Evolutionary conservation across 2,329 filamentous ascomycete species (phyloP), one percentile per base, ranked within the genome.

Genomic region (Xylariales sp.): DNA sequence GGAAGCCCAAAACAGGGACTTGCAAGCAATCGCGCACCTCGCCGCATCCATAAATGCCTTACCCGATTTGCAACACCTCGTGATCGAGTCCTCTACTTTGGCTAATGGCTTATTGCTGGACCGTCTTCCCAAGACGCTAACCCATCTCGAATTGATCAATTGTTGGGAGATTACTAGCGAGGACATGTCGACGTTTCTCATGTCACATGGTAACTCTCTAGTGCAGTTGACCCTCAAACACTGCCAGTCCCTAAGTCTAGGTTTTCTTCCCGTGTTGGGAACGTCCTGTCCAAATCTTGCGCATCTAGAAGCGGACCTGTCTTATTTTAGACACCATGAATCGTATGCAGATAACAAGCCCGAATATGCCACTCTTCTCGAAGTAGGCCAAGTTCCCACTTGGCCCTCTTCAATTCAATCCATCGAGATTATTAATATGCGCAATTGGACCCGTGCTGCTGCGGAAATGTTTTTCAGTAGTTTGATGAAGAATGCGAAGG

Each of bases 381-480:
- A 79, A 1, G 81, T 84, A 10, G 82, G 84, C 18, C 87, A 97
- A 69, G 79, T 90, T 5, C 94, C 95, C 0, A 87, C 85, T 0
- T 98, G 95, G 95, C 94, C 95, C 1, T 76, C 83, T 5, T 89
- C 85, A 5, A 83, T 98, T 1, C 88, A 89, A 60, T 83, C 85
- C 2, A 84, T 98, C 53, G 91, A 95, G 75, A 84, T 97, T 64
- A 86, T 91, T 49, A 90, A 96, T 69, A 85, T 97, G 68, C 89
- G 93, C 43, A 91, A 93, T 71, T 94, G 91, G 89, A 85, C 86
- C 12, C 84, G 87, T 0, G 84, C 86, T 41, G 88, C 89, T 0
- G 93, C 93, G 0, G 89, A 92, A 73, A 89, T 88, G 65, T 93
- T 97, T 73, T 92, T 97, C 72, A 85, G 87, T 48, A 96, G 93